phyloP scores from a whole-genome alignment of 2,329 filamentous ascomycete species.

The Tolypocladium capitatum region DNA sequence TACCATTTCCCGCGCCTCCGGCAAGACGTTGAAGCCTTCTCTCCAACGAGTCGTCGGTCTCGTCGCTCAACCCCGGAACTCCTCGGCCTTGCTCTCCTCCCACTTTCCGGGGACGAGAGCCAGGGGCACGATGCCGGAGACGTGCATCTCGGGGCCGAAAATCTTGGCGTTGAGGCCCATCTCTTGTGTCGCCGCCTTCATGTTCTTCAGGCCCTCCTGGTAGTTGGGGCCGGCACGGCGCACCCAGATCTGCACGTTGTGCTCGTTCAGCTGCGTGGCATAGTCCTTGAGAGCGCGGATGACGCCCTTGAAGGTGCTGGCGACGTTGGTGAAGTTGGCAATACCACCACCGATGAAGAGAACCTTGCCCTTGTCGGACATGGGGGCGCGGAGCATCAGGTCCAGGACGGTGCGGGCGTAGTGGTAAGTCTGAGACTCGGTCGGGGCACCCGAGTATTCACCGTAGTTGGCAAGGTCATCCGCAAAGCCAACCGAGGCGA shows the following conservation, averaged over 20 bases:
- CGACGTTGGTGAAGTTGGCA: conserved; percentile 99
- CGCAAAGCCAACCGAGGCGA: conserved; percentile 89
- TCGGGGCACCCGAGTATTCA: conserved; percentile 98
- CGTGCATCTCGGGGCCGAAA: conserved; percentile 76
- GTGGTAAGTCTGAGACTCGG: conserved; percentile 98
- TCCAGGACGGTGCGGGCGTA: conserved; percentile 95
- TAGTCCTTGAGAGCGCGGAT: conserved; percentile 92
- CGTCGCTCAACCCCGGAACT: conserved; percentile 41
- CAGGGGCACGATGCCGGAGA: conserved; percentile 90
- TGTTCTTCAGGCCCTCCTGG: conserved; percentile 99
- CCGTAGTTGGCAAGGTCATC: conserved; percentile 98
- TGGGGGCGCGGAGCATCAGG: conserved; percentile 86
- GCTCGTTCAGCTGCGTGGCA: conserved; percentile 72
- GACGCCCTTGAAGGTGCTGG: conserved; percentile 98
- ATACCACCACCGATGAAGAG: conserved; percentile 99
- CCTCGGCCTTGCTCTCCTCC: conserved; percentile 46
- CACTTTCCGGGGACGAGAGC: conserved; percentile 59
- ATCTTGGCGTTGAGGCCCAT: conserved; percentile 62
- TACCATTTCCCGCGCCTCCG: conserved; percentile 2
- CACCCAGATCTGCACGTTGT: conserved; percentile 98
- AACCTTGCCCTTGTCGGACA: conserved; percentile 83
- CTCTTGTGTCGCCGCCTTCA: conserved; percentile 92
- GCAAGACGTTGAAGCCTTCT: conserved; percentile 1
- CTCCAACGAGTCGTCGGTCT: neutral
- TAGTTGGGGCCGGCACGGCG: conserved; percentile 83